Conservation (phyloP, 2,329 filamentous ascomycete species). For the Monilinia laxa region DNA sequence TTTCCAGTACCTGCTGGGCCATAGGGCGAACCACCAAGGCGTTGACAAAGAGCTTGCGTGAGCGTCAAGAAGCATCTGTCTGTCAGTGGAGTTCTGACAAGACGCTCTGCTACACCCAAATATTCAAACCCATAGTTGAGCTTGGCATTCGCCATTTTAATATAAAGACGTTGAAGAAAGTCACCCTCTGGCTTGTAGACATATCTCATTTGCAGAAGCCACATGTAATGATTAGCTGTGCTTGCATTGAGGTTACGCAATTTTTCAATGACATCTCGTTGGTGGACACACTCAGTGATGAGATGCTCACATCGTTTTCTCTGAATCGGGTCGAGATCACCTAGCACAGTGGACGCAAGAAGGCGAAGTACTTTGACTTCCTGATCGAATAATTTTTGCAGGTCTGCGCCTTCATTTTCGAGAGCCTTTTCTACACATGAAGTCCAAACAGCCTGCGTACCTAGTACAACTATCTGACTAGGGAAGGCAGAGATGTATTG, state of each 20-base stretch:
- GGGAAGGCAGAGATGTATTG: slow-evolving; percentile 83
- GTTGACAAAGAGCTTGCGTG: slow-evolving; percentile 91
- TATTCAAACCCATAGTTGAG: slow-evolving; percentile 98
- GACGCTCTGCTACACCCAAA: slow-evolving; percentile 89
- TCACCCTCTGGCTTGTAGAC: slow-evolving; percentile 82
- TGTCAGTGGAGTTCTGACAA: slow-evolving; percentile 94
- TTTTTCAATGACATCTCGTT: slow-evolving; percentile 89
- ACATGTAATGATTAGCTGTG: slow-evolving; percentile 78
- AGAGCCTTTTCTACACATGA: slow-evolving; percentile 79
- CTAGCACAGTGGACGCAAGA: slow-evolving; percentile 84
- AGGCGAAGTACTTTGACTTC: slow-evolving; percentile 83
- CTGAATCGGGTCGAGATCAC: slow-evolving; percentile 80
- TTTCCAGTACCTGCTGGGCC: slow-evolving; percentile 97
- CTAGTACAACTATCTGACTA: slow-evolving; percentile 92
- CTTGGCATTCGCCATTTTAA: slow-evolving; percentile 96
- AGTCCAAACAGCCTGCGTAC: slow-evolving; percentile 92
- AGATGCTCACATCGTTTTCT: slow-evolving; percentile 98
- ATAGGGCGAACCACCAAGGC: slow-evolving; percentile 94
- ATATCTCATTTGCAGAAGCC: slow-evolving; percentile 97
- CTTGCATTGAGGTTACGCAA: slow-evolving; percentile 74
- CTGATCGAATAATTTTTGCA: slow-evolving; percentile 72
- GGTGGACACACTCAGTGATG: slow-evolving; percentile 98
- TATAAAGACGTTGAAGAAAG: slow-evolving; percentile 74
- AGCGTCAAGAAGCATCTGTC: slow-evolving; percentile 98
- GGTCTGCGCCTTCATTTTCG: slow-evolving; percentile 64